Evolutionary conservation across 192 early-diverging fungal genomes (phyloP).

Genomic region (Diversispora eburnea): DNA sequence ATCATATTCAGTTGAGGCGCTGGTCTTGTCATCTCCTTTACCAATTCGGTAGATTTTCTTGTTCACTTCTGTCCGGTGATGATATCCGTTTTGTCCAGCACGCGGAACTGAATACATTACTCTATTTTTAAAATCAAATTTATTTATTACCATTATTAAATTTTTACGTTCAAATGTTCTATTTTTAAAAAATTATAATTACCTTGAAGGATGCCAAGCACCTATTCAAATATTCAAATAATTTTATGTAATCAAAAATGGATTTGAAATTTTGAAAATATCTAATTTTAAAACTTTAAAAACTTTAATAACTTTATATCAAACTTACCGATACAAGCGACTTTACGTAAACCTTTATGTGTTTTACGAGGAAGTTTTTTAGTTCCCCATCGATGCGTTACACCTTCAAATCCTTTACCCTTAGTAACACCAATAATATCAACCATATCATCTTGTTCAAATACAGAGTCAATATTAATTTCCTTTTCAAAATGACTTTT

Average conservation of each 20-base stretch:
- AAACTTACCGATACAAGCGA: slow-evolving; percentile 99
- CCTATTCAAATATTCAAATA: slow-evolving; percentile 4
- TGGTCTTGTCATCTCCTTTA: slow-evolving; percentile 75
- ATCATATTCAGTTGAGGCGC: slow-evolving; percentile 95
- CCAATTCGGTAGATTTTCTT: slow-evolving; percentile 99
- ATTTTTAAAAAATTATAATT: background rate
- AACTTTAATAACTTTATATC: too few relatives aligned
- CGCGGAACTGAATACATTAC: slow-evolving; percentile 99
- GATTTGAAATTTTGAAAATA: background rate
- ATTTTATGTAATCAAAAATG: background rate
- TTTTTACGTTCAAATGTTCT: too few relatives aligned
- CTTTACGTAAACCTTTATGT: slow-evolving; percentile 99
- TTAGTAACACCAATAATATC: slow-evolving; percentile 99
- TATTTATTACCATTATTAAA: background rate
- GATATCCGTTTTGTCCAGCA: slow-evolving; percentile 99
- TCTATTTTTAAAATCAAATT: slow-evolving; percentile 69
- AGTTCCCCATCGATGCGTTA: slow-evolving; percentile 99
- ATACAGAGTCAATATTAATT: slow-evolving; percentile 82
- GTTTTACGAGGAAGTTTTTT: slow-evolving; percentile 99
- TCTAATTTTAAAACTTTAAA: too few relatives aligned
- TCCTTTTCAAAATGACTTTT: slow-evolving; percentile 97
- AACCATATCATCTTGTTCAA: slow-evolving; percentile 99
- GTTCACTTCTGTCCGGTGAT: slow-evolving; percentile 99
- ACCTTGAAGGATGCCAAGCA: slow-evolving; percentile 33
- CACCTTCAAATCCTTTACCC: slow-evolving; percentile 99